These are phyloP conservation scores for Aspergillus melleus DNA, from an alignment of 2,329 filamentous ascomycete species.

Conservation along the genomic window DNA sequence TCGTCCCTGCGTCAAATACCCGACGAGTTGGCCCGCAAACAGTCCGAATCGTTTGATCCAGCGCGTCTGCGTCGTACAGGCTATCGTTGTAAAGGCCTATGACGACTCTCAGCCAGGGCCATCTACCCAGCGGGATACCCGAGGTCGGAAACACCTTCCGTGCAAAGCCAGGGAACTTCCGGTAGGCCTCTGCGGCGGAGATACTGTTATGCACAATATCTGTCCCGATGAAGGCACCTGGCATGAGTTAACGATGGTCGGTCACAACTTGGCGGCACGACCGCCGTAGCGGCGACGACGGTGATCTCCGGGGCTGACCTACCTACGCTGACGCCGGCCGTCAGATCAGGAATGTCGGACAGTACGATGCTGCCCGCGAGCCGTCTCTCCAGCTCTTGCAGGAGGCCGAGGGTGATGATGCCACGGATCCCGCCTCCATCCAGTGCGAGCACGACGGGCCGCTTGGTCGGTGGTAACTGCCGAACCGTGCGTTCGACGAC, in stretches of 20 bases:
- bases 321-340: conserved; percentile 20
- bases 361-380: conserved; percentile 8
- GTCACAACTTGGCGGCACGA: neutral
- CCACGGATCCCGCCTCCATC: conserved; percentile 22
- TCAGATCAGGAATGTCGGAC: conserved; percentile 10
- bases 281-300: neutral
- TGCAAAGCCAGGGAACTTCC: conserved; percentile 18
- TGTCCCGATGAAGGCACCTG: conserved; percentile 16
- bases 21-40: conserved; percentile 5
- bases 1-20: conserved; percentile 11
- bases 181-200: conserved; percentile 11
- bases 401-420: conserved; percentile 17
- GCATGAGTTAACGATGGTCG: neutral
- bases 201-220: conserved; percentile 14
- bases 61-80: conserved; percentile 13
- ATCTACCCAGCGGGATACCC: neutral
- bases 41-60: conserved; percentile 6
- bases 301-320: conserved; percentile 1
- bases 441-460: conserved; percentile 15
- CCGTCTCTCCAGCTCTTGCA: conserved; percentile 15
- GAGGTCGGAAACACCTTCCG: conserved; percentile 11
- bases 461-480: conserved; percentile 21
- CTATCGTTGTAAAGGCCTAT: conserved; percentile 7
- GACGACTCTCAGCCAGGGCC: conserved; percentile 5
- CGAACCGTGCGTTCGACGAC: neutral